Evolutionary conservation across 306 rosid genomes (phyloP).

Genomic region (Urtica urens): DNA sequence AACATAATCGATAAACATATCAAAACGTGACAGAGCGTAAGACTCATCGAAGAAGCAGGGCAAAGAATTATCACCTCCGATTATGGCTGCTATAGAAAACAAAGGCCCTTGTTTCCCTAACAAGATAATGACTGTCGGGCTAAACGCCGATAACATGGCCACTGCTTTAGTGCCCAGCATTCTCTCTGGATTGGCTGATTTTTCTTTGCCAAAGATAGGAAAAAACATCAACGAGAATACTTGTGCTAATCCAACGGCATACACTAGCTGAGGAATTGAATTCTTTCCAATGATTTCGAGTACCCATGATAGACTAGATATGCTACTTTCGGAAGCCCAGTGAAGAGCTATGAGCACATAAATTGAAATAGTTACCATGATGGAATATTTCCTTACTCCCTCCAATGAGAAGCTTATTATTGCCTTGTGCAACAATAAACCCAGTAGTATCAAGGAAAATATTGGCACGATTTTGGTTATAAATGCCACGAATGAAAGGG

Average conservation of each 20-base stretch:
- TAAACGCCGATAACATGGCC: constrained; percentile 62
- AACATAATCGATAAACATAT: not conserved
- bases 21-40: not conserved
- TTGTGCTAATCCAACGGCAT: constrained; percentile 64
- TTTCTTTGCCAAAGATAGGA: constrained; percentile 24
- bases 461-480: constrained; percentile 48
- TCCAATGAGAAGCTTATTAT: constrained; percentile 21
- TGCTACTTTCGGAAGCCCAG: constrained; percentile 49
- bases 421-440: constrained; percentile 47
- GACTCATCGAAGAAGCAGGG: constrained; percentile 7
- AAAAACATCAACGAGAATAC: constrained; percentile 40
- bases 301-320: constrained; percentile 24
- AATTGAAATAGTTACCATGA: constrained; percentile 43
- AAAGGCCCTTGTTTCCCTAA: constrained; percentile 87
- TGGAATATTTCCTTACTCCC: constrained; percentile 45
- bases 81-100: constrained; percentile 51
- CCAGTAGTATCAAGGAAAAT: constrained; percentile 47
- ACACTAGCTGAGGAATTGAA: constrained; percentile 54
- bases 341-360: constrained; percentile 53
- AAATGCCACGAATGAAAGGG: constrained; percentile 48
- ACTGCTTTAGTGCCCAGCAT: constrained; percentile 37
- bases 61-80: constrained; percentile 53
- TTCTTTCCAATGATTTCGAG: constrained; percentile 42
- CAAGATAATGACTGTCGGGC: constrained; percentile 71
- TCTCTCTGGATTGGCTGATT: constrained; percentile 26